These are phyloP conservation scores for Eutypa lata DNA, from an alignment of 2,329 filamentous ascomycete species.

Conservation along the genomic window DNA sequence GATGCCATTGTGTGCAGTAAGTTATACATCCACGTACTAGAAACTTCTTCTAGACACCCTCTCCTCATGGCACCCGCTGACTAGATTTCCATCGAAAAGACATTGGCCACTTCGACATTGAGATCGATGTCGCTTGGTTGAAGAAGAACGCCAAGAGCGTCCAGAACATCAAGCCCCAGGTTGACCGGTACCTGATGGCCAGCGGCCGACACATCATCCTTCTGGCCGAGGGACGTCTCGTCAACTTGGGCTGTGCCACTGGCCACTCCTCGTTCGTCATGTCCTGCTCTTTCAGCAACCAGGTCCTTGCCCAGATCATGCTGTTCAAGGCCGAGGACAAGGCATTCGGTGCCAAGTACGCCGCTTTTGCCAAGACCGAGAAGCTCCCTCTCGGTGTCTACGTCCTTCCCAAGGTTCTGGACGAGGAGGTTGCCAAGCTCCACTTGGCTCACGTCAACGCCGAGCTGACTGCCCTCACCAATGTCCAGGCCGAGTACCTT, in stretches of 20 bases:
- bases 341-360: conserved; percentile 87
- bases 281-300: conserved; percentile 99
- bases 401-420: conserved; percentile 96
- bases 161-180: conserved; percentile 99
- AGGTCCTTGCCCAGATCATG: conserved; percentile 99
- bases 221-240: conserved; percentile 94
- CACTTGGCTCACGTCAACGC: conserved; percentile 92
- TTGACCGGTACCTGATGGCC: conserved; percentile 95
- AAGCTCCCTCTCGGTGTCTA: conserved; percentile 92
- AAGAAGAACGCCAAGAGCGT: conserved; percentile 93
- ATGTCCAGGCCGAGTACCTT: conserved; percentile 92
- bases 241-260: conserved; percentile 98
- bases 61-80: conserved; percentile 14
- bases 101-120: conserved; percentile 99
- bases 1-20: conserved; percentile 97
- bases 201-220: conserved; percentile 97
- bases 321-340: conserved; percentile 90
- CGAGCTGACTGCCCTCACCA: conserved; percentile 83
- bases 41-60: neutral
- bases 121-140: conserved; percentile 99
- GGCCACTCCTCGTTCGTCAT: conserved; percentile 99
- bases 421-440: conserved; percentile 95
- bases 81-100: conserved; percentile 43
- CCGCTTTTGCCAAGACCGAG: conserved; percentile 90
- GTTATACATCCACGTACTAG: conserved; percentile 31